phyloP scores from a whole-genome alignment of 1,139 yeast species.

The Saccharomyces hybrid region DNA sequence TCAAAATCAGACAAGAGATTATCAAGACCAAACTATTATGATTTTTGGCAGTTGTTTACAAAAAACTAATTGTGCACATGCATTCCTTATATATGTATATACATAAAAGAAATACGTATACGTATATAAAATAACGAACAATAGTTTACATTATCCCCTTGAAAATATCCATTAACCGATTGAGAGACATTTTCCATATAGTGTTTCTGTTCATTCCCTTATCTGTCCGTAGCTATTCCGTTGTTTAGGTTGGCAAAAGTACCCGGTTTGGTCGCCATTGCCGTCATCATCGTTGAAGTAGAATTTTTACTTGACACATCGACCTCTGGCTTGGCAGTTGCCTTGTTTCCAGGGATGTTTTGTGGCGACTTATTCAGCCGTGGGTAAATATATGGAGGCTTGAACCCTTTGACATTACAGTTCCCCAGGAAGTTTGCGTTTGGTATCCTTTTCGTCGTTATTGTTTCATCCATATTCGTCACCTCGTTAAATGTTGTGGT shows the following conservation, averaged over 20 bases:
- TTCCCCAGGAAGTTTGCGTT: constrained; percentile 42
- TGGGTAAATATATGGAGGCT: constrained; percentile 35
- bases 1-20: constrained; percentile 36
- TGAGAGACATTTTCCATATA: neutral
- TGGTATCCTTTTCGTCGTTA: constrained; percentile 35
- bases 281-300: neutral
- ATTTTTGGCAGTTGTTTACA: neutral
- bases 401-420: constrained; percentile 36
- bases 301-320: neutral
- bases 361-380: neutral
- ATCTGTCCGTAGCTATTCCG: neutral
- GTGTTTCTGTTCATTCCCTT: neutral
- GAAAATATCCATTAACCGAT: neutral
- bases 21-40: constrained; percentile 34
- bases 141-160: neutral
- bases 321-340: neutral
- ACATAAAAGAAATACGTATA: neutral
- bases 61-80: neutral
- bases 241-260: neutral
- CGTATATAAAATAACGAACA: neutral
- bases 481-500: constrained; percentile 29
- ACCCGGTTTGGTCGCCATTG: neutral
- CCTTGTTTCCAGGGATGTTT: neutral
- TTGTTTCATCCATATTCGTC: constrained; percentile 32
- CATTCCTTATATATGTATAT: neutral